A percentile compares a stretch with the other conserved stretches of the same genome.
Conservation (phyloP, 108 stramenopile species). For the Cyclostephanos invisitatus region DNA sequence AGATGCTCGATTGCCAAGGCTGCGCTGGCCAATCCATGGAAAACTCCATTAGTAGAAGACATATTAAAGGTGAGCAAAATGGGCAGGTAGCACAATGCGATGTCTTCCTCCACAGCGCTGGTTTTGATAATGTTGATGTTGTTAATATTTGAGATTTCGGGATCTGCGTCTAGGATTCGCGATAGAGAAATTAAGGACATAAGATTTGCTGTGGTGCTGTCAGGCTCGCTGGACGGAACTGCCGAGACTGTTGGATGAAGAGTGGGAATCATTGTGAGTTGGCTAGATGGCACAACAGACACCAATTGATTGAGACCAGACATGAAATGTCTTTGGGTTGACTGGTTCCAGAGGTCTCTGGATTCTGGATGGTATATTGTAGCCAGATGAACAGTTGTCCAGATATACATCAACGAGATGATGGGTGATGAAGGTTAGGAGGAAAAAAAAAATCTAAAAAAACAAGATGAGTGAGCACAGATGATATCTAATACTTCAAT, state of each 20-base stretch:
- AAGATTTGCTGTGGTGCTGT: not conserved
- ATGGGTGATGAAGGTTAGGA: too few relatives aligned
- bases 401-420: too few relatives aligned
- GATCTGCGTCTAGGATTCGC: constrained; percentile 1
- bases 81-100: constrained; percentile 22
- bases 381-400: too few relatives aligned
- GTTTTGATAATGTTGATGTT: constrained; percentile 1
- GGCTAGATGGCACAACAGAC: too few relatives aligned
- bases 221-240: too few relatives aligned
- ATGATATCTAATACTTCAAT: too few relatives aligned
- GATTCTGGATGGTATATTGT: too few relatives aligned
- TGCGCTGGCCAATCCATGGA: constrained; percentile 19
- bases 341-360: too few relatives aligned
- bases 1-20: constrained; percentile 33
- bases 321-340: too few relatives aligned
- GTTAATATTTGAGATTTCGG: not conserved
- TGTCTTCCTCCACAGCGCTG: not conserved
- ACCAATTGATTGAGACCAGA: too few relatives aligned
- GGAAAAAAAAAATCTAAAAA: too few relatives aligned
- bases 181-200: constrained; percentile 3
- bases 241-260: not conserved
- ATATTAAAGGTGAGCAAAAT: constrained; percentile 1
- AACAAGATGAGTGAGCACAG: too few relatives aligned
- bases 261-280: not conserved
- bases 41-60: constrained; percentile 1